Evolutionary conservation across 176 grass and related monocot species (phyloP).

Genomic region (Leersia perrieri): DNA sequence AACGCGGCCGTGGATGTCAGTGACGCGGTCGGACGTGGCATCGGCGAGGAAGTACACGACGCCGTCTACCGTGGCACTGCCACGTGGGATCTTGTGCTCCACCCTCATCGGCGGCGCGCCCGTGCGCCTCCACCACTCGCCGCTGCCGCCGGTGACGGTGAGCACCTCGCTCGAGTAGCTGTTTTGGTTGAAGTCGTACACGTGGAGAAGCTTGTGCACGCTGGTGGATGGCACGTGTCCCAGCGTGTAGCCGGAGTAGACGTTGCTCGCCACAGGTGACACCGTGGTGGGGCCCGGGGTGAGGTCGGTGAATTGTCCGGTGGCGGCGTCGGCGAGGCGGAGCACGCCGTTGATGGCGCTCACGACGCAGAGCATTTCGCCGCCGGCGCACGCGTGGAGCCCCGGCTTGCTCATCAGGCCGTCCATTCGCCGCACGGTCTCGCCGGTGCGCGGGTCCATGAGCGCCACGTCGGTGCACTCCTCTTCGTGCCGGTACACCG

Average conservation of each 20-base stretch:
- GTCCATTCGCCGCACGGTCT: not conserved
- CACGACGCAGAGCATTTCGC: not conserved
- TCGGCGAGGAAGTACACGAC: not conserved
- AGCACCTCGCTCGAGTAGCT: not conserved
- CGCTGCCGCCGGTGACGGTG: not conserved
- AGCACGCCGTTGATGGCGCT: not conserved
- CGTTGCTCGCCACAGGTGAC: too few relatives aligned
- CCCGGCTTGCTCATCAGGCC: not conserved
- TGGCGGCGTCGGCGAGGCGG: not conserved
- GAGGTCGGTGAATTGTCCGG: not conserved
- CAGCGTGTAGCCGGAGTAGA: not conserved
- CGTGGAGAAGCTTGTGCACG: constrained; percentile 25
- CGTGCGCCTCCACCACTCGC: too few relatives aligned
- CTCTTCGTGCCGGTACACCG: not conserved
- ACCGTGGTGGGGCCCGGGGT: not conserved
- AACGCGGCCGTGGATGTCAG: too few relatives aligned
- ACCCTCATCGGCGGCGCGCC: not conserved
- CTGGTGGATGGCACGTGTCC: constrained; percentile 22
- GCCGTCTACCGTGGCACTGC: not conserved
- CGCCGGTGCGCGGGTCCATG: not conserved
- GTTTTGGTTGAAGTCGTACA: not conserved
- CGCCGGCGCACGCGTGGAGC: too few relatives aligned
- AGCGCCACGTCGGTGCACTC: not conserved
- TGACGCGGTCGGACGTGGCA: too few relatives aligned
- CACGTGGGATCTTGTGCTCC: too few relatives aligned